Base-by-base conservation (phyloP, 805 yeast species). In the Spathaspora arborariae region DNA sequence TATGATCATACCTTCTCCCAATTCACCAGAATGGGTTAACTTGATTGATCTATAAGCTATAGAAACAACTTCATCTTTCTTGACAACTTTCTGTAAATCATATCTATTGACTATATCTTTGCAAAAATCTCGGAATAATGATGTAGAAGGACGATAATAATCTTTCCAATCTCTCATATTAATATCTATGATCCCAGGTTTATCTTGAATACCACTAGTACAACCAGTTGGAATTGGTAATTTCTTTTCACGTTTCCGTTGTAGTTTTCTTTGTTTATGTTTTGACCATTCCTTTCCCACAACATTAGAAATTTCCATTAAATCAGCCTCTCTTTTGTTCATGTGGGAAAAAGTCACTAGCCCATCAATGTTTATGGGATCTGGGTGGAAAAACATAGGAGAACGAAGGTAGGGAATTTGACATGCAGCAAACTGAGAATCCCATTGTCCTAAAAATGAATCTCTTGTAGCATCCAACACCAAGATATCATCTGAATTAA, bases 311-410 rank as follows among this genome's bases (percentile, higher is more conserved):
- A 74, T 72, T 49, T 72, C 76, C 59, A 57, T 63, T 45, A 74
- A 53, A 40, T 72, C 75, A 22, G 48, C 37, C 44, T 71, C 68
- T 16, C 76, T 48, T 20, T 57, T 56, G 24, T 56, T 48, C 10
- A 48, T 44, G 45, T 64, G 62, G 1, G 79, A 74, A 56, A 56
- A 74, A 6, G 68, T 65, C n/a, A 67, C 64, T 61, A 74, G 51
- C 0, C 72, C 76, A 51, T 74, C 79, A 8, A 73, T 56, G 51
- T 70, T 71, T 2, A 58, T 64, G 0, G 78, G 77, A 47, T 74
- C 78, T 0, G 70, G 69, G 45, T 74, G 79, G 52, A 74, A 74
- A 46, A 74, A 72, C 78, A 74, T 74, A 3, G 79, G 78, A 4
- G 75, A 68, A 19, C 78, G 54, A 9, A 74, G 57, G 46, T 56